Evolutionary conservation across 257 asterid species (phyloP).

Genomic region (Przewalskia tangutica): DNA sequence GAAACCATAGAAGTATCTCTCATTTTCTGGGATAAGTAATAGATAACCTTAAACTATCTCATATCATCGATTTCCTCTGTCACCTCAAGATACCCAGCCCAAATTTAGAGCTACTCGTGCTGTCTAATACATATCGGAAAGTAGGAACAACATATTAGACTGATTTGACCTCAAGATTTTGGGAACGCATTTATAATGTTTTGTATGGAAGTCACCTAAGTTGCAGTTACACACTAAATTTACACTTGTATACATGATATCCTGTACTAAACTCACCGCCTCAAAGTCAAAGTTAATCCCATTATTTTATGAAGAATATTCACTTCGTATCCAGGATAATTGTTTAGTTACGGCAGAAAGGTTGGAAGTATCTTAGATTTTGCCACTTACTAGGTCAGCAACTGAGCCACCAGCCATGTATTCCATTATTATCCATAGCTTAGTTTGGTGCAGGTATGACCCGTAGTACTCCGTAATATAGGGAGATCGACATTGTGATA

Average conservation of each 20-base stretch:
- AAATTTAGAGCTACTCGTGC: not conserved
- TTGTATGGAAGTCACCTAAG: not conserved
- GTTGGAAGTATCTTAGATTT: slow-evolving; percentile 7
- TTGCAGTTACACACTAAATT: not conserved
- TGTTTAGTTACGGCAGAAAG: not conserved
- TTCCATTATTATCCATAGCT: slow-evolving; percentile 98
- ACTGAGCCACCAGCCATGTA: slow-evolving; percentile 99
- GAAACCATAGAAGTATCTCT: not conserved
- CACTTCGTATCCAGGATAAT: not conserved
- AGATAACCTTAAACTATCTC: not conserved
- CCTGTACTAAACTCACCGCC: not conserved
- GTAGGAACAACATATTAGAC: not conserved
- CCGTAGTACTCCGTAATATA: slow-evolving; percentile 95
- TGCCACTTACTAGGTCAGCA: slow-evolving; percentile 77
- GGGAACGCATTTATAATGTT: not conserved
- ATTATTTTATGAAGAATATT: not conserved
- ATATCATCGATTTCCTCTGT: not conserved
- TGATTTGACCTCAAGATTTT: not conserved
- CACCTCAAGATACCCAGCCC: not conserved
- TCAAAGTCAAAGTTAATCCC: not conserved
- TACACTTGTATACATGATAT: not conserved
- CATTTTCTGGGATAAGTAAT: not conserved
- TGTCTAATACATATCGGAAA: not conserved
- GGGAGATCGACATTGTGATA: slow-evolving; percentile 86
- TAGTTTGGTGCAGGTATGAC: slow-evolving; percentile 75